These are phyloP conservation scores for Cyclotella atomus DNA, from an alignment of 108 stramenopile genomes.

Conservation along the genomic window DNA sequence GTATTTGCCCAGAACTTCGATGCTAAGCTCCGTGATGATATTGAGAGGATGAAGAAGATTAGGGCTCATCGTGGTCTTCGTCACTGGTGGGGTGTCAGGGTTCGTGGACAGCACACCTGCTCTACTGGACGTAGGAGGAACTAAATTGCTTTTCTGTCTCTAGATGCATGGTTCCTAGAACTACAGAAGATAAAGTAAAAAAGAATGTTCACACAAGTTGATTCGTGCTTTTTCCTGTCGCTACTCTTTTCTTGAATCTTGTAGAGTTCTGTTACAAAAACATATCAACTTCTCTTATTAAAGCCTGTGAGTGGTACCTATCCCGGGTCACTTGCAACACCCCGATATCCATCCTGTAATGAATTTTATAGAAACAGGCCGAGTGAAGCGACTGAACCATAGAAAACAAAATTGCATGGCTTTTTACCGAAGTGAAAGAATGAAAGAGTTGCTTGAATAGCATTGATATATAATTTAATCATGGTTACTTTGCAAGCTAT, in stretches of 20 bases:
- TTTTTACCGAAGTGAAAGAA: too few relatives aligned
- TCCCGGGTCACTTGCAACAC: too few relatives aligned
- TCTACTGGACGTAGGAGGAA: constrained; percentile 95
- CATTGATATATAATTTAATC: too few relatives aligned
- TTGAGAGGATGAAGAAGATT: constrained; percentile 98
- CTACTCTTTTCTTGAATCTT: neutral
- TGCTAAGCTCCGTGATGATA: constrained; percentile 98
- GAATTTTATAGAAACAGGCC: too few relatives aligned
- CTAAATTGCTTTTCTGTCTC: constrained; percentile 25
- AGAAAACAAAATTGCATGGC: too few relatives aligned
- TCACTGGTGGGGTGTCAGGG: constrained; percentile 99
- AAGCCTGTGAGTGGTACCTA: too few relatives aligned
- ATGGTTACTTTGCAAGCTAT: too few relatives aligned
- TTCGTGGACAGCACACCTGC: constrained; percentile 99
- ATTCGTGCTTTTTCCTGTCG: neutral
- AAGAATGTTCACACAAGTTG: neutral
- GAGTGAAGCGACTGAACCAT: too few relatives aligned
- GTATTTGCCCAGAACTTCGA: constrained; percentile 97
- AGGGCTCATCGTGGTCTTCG: constrained; percentile 99
- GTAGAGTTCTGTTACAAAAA: too few relatives aligned
- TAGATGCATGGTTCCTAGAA: neutral
- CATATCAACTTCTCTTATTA: neutral
- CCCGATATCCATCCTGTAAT: too few relatives aligned
- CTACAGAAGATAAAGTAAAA: neutral
- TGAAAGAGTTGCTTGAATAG: too few relatives aligned